Base-by-base conservation (phyloP, 805 yeast species). In the Starmerella floris region DNA sequence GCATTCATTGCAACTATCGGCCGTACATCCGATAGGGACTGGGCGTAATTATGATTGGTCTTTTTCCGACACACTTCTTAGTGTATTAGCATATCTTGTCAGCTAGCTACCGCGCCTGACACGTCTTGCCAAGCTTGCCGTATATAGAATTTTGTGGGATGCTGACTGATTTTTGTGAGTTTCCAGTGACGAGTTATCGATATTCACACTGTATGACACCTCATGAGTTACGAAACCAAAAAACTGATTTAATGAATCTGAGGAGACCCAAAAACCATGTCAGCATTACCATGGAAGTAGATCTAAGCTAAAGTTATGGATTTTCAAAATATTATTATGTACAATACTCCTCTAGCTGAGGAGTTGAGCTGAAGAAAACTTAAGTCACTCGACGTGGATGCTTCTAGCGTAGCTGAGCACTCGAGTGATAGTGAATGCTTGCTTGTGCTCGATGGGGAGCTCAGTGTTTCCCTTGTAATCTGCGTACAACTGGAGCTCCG, bases 171-270 rank as follows among this genome's bases (percentile, higher is more conserved):
- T 3, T 16, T 22, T 20, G 19, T 25, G 15, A 16, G 37, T 22
- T 39, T 48, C 51, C 61, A 40, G 46, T 59, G 62, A 58, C 54
- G 63, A 57, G 39, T 41, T 35, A 43, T 39, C 19, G 36, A 48
- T 60, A 60, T 59, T 59, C 63, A 60, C 63, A 60, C 63, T 60
- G 63, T 57, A 52, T 51, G 62, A 59, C 16, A 38, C 43, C 19
- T 23, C 52, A 40, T 43, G 58, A 58, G 52, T 55, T 51, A 51
- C 50, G 21, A 35, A 38, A 52, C 48, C 49, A 50, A 44, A 55
- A 52, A 52, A 58, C 62, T 59, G 62, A 59, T 59, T 59, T 59
- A 59, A 59, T 59, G 62, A 59, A 50, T 55, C 62, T 50, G 62
- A 59, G 59, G 51, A 36, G 22, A 9, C 39, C 28, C 8, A 25